Evolutionary conservation across 176 grass and related monocot genomes (phyloP).

Genomic region (Oryza glaberrima): DNA sequence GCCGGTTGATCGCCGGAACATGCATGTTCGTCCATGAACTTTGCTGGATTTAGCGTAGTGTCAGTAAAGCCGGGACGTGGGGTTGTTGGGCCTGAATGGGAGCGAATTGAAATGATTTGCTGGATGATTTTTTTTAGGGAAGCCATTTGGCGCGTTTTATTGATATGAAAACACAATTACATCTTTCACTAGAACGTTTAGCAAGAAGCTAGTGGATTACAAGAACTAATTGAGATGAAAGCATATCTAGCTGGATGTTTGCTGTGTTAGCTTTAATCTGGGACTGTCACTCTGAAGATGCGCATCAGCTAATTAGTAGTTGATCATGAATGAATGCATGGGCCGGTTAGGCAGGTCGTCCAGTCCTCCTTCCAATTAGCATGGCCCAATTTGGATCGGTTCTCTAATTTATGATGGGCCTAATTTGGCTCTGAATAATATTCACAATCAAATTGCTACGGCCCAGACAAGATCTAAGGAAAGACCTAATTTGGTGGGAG

Average conservation of each 20-base stretch:
- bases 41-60: not conserved
- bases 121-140: not conserved
- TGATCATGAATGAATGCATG: no score
- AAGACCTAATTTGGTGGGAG: no score
- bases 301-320: no score
- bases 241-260: no score
- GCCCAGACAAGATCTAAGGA: not conserved
- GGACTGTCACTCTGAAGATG: not conserved
- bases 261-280: not conserved
- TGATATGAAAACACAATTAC: no score
- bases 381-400: not conserved
- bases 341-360: no score
- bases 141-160: no score
- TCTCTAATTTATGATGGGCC: not conserved
- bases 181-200: no score
- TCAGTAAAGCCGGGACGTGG: not conserved
- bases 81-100: not conserved
- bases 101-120: not conserved
- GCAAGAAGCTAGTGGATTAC: no score
- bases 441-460: not conserved
- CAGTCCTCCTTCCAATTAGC: not conserved
- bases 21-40: no score
- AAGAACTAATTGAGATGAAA: no score
- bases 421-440: not conserved
- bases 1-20: not conserved